Percentiles rank a stretch among this genome's conserved stretches.
These are phyloP conservation scores for Blastobotrys arbuscula DNA, from an alignment of 1,139 yeast genomes.

Conservation along the genomic window DNA sequence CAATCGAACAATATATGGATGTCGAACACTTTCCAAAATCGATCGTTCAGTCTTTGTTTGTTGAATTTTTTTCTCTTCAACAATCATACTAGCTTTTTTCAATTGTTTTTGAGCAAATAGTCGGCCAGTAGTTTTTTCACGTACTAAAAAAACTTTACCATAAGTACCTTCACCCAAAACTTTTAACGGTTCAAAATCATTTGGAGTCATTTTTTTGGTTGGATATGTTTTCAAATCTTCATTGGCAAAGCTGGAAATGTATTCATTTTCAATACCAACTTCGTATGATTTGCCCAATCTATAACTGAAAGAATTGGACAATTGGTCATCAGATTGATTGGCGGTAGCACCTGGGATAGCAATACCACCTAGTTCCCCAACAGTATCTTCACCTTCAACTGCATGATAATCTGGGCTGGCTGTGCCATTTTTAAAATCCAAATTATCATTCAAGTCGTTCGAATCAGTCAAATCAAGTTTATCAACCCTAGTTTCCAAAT, in stretches of 20 bases:
- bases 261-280: conserved; percentile 40
- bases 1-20: conserved; percentile 82
- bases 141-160: conserved; percentile 80
- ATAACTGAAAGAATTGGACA: neutral
- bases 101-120: conserved; percentile 87
- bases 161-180: conserved; percentile 91
- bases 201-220: conserved; percentile 33
- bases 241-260: conserved; percentile 30
- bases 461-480: neutral
- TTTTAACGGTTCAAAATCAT: conserved; percentile 70
- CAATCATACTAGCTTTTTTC: conserved; percentile 67
- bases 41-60: conserved; percentile 69
- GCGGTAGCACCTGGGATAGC: neutral
- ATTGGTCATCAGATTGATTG: neutral
- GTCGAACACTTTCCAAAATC: conserved; percentile 64
- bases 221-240: conserved; percentile 7
- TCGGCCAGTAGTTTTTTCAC: conserved; percentile 57
- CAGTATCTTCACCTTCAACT: conserved; percentile 2
- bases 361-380: neutral
- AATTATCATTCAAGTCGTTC: neutral
- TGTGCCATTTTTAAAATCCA: neutral
- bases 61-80: conserved; percentile 46
- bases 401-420: neutral
- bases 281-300: conserved; percentile 45
- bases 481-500: conserved; percentile 1